Evolutionary conservation across 2,329 filamentous ascomycete species (phyloP).

Genomic region (Xylariaceae sp.): DNA sequence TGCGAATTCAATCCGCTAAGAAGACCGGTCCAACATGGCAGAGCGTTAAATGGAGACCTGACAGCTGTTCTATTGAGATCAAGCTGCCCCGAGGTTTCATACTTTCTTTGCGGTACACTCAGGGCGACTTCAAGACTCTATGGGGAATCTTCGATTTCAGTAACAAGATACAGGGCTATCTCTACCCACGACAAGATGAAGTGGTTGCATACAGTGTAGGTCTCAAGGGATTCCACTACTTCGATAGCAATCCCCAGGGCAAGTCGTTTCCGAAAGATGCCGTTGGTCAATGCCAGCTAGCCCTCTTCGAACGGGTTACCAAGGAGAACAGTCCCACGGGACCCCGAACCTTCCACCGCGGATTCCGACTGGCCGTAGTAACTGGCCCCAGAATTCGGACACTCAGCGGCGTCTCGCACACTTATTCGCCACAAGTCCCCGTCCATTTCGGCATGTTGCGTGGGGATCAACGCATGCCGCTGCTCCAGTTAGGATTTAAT

Average conservation of each 20-base stretch:
- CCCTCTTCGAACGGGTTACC: slow-evolving; percentile 66
- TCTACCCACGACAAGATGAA: slow-evolving; percentile 67
- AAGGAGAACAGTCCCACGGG: slow-evolving; percentile 68
- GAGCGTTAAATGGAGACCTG: slow-evolving; percentile 72
- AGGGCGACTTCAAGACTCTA: slow-evolving; percentile 71
- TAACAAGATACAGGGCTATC: slow-evolving; percentile 64
- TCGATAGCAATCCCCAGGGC: slow-evolving; percentile 65
- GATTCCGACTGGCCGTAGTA: slow-evolving; percentile 71
- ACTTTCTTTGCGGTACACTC: slow-evolving; percentile 63
- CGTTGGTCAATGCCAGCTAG: slow-evolving; percentile 64
- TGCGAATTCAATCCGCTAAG: slow-evolving; percentile 65
- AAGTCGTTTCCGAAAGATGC: slow-evolving; percentile 71
- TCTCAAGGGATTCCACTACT: slow-evolving; percentile 72
- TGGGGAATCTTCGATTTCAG: slow-evolving; percentile 86
- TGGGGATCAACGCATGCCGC: slow-evolving; percentile 63
- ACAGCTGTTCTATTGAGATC: slow-evolving; percentile 60
- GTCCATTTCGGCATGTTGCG: slow-evolving; percentile 74
- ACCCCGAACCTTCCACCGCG: slow-evolving; percentile 66
- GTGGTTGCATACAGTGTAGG: slow-evolving; percentile 61
- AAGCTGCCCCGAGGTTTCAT: slow-evolving; percentile 71
- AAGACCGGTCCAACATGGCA: slow-evolving; percentile 70
- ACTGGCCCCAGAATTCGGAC: slow-evolving; percentile 74
- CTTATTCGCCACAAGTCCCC: slow-evolving; percentile 58
- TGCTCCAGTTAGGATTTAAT: slow-evolving; percentile 65
- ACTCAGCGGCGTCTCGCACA: slow-evolving; percentile 69